Conservation (phyloP, 306 rosid genomes). For the Castanea crenata region DNA sequence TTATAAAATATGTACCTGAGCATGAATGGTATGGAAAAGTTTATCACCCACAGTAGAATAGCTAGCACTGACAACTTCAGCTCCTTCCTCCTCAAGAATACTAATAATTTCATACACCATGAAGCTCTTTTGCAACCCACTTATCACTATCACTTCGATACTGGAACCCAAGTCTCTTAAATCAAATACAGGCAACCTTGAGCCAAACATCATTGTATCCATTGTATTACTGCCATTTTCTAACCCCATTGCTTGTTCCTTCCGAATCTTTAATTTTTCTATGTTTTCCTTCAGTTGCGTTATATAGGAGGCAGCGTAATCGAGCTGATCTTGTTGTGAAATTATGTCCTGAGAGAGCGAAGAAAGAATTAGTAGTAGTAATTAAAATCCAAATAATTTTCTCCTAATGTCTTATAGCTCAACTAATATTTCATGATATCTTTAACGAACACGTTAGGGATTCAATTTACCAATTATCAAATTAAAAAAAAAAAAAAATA, state of each 20-base stretch:
- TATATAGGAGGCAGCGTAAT: constrained; percentile 47
- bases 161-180: constrained; percentile 45
- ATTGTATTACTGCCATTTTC: background rate
- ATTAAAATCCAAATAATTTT: too few relatives aligned
- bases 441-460: too few relatives aligned
- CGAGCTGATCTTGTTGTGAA: constrained; percentile 58
- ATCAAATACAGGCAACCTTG: constrained; percentile 44
- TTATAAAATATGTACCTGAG: constrained; percentile 43
- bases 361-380: background rate
- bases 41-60: constrained; percentile 40
- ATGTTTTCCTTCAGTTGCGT: constrained; percentile 43
- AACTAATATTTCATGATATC: too few relatives aligned
- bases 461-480: too few relatives aligned
- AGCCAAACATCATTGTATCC: background rate
- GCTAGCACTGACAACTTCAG: constrained; percentile 57
- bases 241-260: constrained; percentile 35
- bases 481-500: too few relatives aligned
- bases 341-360: constrained; percentile 30
- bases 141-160: constrained; percentile 55
- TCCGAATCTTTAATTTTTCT: constrained; percentile 44
- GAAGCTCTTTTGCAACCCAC: constrained; percentile 48
- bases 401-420: too few relatives aligned
- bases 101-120: constrained; percentile 50
- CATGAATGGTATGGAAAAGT: constrained; percentile 52
- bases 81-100: constrained; percentile 70